Conservation (phyloP, 1,139 yeast species). For the Suhomyces wounanorum region DNA sequence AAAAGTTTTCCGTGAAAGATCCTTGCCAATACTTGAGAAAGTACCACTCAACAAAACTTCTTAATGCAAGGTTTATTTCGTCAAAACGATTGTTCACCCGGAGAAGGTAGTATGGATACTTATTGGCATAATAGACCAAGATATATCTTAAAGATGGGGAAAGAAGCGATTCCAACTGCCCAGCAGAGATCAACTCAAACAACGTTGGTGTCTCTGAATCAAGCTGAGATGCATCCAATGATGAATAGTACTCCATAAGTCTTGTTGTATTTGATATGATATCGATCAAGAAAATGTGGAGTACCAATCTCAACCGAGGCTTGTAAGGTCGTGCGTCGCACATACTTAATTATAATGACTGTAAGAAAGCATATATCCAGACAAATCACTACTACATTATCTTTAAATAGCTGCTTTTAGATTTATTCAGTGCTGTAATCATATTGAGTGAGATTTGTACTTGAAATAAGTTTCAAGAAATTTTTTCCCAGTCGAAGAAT, state of each 20-base stretch:
- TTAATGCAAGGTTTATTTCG: slow-evolving; percentile 63
- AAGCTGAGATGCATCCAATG: slow-evolving; percentile 72
- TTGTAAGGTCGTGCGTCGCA: slow-evolving; percentile 9
- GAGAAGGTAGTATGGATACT: slow-evolving; percentile 71
- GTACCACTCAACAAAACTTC: slow-evolving; percentile 74
- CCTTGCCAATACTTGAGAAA: slow-evolving; percentile 78
- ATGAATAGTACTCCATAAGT: slow-evolving; percentile 78
- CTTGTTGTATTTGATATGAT: slow-evolving; percentile 28
- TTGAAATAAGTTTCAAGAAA: no score
- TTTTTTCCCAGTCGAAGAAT: no score
- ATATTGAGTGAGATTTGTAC: neutral
- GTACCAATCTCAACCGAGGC: slow-evolving; percentile 5
- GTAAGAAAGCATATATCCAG: neutral
- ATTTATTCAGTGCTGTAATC: no score
- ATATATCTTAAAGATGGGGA: slow-evolving; percentile 84
- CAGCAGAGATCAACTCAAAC: slow-evolving; percentile 79
- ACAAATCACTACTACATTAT: no score
- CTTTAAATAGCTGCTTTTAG: no score
- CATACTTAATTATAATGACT: neutral
- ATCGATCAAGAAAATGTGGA: slow-evolving; percentile 52
- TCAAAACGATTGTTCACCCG: slow-evolving; percentile 70
- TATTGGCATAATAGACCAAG: slow-evolving; percentile 77
- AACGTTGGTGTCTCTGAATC: slow-evolving; percentile 79
- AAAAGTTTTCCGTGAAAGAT: slow-evolving; percentile 87
- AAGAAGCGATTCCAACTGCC: slow-evolving; percentile 73